Evolutionary conservation across 2,329 filamentous ascomycete species (phyloP).

Genomic region (Lachnellula arida): DNA sequence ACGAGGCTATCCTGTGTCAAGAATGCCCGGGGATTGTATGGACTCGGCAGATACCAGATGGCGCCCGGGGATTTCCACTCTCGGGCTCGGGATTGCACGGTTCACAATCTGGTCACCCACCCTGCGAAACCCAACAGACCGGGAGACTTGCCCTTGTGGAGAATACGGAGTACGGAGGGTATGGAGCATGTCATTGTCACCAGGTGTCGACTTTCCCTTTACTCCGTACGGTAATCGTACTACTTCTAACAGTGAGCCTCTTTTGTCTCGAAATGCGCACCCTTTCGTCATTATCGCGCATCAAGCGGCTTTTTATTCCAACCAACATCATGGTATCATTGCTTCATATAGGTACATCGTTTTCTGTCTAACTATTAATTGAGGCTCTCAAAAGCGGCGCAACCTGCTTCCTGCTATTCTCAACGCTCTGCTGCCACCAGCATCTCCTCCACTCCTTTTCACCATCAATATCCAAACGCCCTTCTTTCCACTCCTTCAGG

Average conservation of each 20-base stretch:
- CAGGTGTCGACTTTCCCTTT: too few species aligned
- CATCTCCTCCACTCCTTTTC: conserved; percentile 47
- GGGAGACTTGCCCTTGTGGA: too few species aligned
- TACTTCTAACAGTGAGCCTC: background rate
- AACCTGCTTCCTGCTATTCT: conserved; percentile 63
- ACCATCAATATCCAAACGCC: conserved; percentile 40
- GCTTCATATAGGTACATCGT: too few species aligned
- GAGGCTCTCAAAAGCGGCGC: conserved; percentile 60
- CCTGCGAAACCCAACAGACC: background rate
- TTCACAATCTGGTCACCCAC: background rate
- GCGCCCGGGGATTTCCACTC: background rate
- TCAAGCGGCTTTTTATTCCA: background rate
- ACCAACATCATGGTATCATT: background rate
- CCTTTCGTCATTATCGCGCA: background rate
- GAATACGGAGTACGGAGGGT: too few species aligned
- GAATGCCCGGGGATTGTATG: background rate
- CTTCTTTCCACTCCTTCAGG: conserved; percentile 50
- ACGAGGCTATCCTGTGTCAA: background rate
- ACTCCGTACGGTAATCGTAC: too few species aligned
- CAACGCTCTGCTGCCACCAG: conserved; percentile 63
- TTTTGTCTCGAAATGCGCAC: background rate
- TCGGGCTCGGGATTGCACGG: conserved; percentile 6
- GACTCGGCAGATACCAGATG: background rate
- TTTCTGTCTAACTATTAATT: conserved; percentile 27
- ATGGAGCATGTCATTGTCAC: too few species aligned